A percentile compares a stretch with the other conserved stretches of the same genome.
Conservation (phyloP, 2,329 filamentous ascomycete genomes). For the Sordariomycetes sp. region DNA sequence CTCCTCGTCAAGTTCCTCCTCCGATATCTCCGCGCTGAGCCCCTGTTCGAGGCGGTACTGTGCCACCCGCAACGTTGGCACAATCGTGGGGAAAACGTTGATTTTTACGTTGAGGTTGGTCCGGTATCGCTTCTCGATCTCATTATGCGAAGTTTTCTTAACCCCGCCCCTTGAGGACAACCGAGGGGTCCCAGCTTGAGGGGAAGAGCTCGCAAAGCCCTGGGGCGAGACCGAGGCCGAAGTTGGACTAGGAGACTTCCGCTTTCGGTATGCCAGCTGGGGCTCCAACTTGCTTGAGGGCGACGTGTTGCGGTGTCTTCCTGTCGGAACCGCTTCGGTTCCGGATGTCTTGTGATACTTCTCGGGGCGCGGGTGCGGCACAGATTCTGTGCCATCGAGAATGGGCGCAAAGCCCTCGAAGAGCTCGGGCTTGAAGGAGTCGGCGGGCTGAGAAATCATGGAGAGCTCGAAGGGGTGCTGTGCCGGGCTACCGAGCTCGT, state of each 20-base stretch:
- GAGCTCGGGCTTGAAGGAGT: conserved; percentile 13
- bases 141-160: conserved; percentile 77
- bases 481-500: too few species aligned
- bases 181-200: neutral
- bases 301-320: conserved; percentile 8
- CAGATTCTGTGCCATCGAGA: conserved; percentile 12
- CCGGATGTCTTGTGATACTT: conserved; percentile 1
- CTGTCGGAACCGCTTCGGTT: conserved; percentile 1
- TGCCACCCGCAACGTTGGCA: conserved; percentile 33
- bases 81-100: conserved; percentile 57
- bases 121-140: conserved; percentile 77
- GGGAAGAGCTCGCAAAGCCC: conserved; percentile 11
- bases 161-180: conserved; percentile 6
- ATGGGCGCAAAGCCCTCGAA: conserved; percentile 14
- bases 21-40: conserved; percentile 8
- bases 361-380: neutral
- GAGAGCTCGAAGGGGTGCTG: conserved; percentile 21
- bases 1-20: conserved; percentile 8
- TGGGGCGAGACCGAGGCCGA: conserved; percentile 10
- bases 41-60: conserved; percentile 11
- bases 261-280: conserved; percentile 12
- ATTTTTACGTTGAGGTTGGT: conserved; percentile 82
- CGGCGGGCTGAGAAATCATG: conserved; percentile 7
- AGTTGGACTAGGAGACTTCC: conserved; percentile 18
- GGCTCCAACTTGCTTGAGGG: conserved; percentile 1